Base-by-base conservation (phyloP, 2,329 filamentous ascomycete species). In the Emydomyces testavorans region DNA sequence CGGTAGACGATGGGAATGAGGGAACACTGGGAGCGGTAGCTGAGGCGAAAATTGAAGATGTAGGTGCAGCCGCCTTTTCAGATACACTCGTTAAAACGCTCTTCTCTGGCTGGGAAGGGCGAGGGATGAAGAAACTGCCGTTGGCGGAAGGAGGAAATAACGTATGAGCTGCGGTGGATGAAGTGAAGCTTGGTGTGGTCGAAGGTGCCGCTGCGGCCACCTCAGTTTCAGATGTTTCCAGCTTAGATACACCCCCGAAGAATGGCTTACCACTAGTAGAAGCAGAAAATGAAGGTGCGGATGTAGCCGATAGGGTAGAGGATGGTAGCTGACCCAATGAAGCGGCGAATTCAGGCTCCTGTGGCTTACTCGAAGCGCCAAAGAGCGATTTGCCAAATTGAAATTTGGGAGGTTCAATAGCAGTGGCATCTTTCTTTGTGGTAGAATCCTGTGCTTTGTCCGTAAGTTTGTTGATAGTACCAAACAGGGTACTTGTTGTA, bases 331-430 rank as follows among this genome's bases (percentile, higher is more conserved):
- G 39, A 16, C 21, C 20, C 7, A 40, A 37, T 15, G 34, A 18
- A 13, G 34, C 31, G n/a, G 44, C 8, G 23, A 23, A 3, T 32
- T 5, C 23, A 15, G 11, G 16, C 29, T 42, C 46, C 11, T 45
- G 15, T 21, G 46, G 41, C 35, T 46, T 48, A 21, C 26, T 35
- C 3, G 36, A 18, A 10, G 34, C 16, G 7, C 48, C 48, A 44
- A 48, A 51, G 20, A 44, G n/a, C n/a, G 49, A 44, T 16, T 24
- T 48, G 21, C 46, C 31, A 15, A 42, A 48, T 29, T 36, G 24
- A 3, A 32, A 15, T 23, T 43, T 31, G 1, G 29, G 28, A 3
- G 46, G 1, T 36, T 26, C 21, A 7, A 10, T 16, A 18, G 29
- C 24, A 32, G 34, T 6, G 18, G 40, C 31, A 18, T 32, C 16